Percentiles rank a stretch among this genome's conserved stretches.
Conservation (phyloP, 1,139 yeast species). For the Nadsonia commutata region DNA sequence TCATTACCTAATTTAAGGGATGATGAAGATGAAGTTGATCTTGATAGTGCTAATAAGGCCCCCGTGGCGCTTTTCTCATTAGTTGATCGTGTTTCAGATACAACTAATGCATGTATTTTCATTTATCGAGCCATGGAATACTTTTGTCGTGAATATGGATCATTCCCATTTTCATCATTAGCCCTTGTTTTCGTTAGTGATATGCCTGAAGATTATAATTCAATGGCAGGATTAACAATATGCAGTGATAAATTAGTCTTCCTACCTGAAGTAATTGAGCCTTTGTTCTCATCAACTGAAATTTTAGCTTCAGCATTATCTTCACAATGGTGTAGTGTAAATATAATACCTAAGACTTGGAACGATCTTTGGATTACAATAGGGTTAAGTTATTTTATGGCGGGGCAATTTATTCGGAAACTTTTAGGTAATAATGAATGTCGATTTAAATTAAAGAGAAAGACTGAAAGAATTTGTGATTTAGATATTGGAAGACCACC, state of each 20-base stretch:
- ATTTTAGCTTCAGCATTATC: conserved; percentile 56
- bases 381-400: conserved; percentile 79
- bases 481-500: conserved; percentile 77
- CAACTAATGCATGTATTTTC: conserved; percentile 62
- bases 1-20: conserved; percentile 32
- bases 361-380: conserved; percentile 86
- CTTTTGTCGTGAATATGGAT: conserved; percentile 78
- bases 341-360: conserved; percentile 66
- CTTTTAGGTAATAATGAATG: conserved; percentile 79
- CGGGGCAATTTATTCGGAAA: conserved; percentile 49
- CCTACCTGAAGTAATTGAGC: conserved; percentile 66
- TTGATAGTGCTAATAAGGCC: conserved; percentile 24
- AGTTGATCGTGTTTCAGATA: conserved; percentile 42
- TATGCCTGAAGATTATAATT: conserved; percentile 32
- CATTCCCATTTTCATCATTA: conserved; percentile 79
- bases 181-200: conserved; percentile 63
- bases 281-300: conserved; percentile 59
- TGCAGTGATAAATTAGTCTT: conserved; percentile 54
- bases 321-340: conserved; percentile 88
- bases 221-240: conserved; percentile 65
- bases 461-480: conserved; percentile 51
- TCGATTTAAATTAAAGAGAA: conserved; percentile 50
- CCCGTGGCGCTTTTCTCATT: conserved; percentile 42
- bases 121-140: conserved; percentile 68
- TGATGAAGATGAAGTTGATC: conserved; percentile 26